Base-by-base conservation (phyloP, 2,329 filamentous ascomycete species). In the Penicillium hesseltinei region DNA sequence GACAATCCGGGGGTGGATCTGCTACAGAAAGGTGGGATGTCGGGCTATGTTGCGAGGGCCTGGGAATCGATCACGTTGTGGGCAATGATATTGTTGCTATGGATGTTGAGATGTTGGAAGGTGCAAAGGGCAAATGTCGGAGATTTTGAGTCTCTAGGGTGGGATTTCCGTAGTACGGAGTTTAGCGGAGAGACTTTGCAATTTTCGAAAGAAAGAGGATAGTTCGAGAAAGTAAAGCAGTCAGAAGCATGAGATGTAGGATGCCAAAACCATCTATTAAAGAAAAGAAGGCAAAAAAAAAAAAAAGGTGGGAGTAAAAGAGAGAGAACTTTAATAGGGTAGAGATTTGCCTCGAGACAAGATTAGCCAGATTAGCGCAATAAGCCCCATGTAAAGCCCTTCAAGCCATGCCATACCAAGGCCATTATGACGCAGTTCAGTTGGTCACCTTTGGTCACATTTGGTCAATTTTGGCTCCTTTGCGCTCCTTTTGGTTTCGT, bases 101-200 rank as follows among this genome's bases (percentile, higher is more conserved):
- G 54, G 54, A 38, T 47, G 42, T 40, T 52, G 40, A 33, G 21
- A 46, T 35, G 40, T 40, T 42, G 35, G 29, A 39, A 19, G 49
- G n/a, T 17, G 42, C 42, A 36, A 42, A 27, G 11, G 19, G 31
- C 21, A 50, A 21, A 19, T 50, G 7, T 50, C 25, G 21, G 7
- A 29, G n/a, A 19, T 23, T 4, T 7, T 13, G 15, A 5, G 6
- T 10, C 17, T 36, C 7, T 23, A 29, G 21, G 29, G 17, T 23
- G 5, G 10, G 17, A 45, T 33, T 13, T 35, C 17, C 19, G 35
- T 29, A 45, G 11, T 45, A 36, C 11, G 11, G 27, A 44, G 39
- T 13, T 27, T 47, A 23, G 21, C 27, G 43, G 11, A 47, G 31
- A 35, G 13, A 46, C 44, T 15, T 27, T 19, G 10, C 4, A 21